Evolutionary conservation across 768 basidiomycete species (phyloP), one percentile per base, ranked within the genome.

Genomic region (Lyophyllum decastes): DNA sequence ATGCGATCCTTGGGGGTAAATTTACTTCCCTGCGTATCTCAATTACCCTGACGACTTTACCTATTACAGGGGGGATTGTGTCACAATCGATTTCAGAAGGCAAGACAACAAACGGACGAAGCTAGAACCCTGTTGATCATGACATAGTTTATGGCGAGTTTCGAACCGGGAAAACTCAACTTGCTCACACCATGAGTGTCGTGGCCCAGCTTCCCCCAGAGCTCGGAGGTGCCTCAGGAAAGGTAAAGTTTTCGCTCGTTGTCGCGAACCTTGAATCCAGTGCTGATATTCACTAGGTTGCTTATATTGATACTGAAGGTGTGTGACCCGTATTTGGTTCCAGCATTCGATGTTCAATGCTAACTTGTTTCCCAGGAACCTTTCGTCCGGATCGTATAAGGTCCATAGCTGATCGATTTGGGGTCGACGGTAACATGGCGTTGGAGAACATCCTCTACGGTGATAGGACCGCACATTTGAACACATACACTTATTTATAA

Each of bases 51-150:
- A 35, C 40, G 50, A 56, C 22, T 47, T 47, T 43, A 21, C 24
- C 33, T 21, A 25, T 22, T 57, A 22, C 60, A 95, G 92, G 94
- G 19, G 94, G 95, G 0, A 74, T 97, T 54, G 85, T 89, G 79
- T 95, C 95, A 7, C 95, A 97, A 68, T 94, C 93, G 7, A 94
- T 97, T 58, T 90, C 93, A 3, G 95, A 98, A 83, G 92, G 92
- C 85, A 50, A 30, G 11, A 21, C 10, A 46, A 24, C 19, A 25
- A 38, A 26, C 21, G 34, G 25, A 21, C 17, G 46, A 30, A 26
- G 45, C 25, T 12, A 12, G n/a, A 49, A 21, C 27, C 17, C 19
- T 10, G 16, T 51, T 54, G 52, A 54, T 40, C 54, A 8, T 7
- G 41, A 22, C 25, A 16, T 57, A 94, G 95, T 98, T 2, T 98